phyloP scores from a whole-genome alignment of 176 grass and related monocot genomes.

The Avena atlantica region DNA sequence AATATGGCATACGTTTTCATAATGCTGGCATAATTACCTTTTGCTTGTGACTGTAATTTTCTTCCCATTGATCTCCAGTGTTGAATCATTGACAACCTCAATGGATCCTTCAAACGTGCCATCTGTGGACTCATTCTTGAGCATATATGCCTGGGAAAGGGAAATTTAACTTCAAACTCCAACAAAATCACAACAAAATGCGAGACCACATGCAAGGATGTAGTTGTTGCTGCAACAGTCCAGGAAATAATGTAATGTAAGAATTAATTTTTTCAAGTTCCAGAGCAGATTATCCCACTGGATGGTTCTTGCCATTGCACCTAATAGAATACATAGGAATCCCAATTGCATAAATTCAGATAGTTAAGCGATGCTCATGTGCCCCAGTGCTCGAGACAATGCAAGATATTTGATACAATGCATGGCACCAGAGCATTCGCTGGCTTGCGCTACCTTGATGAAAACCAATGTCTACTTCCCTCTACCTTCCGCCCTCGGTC shows the following conservation, averaged over 20 bases:
- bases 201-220: not conserved
- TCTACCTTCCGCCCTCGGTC: not conserved
- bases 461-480: not conserved
- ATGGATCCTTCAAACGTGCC: conserved; percentile 82
- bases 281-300: not conserved
- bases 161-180: conserved; percentile 19
- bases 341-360: not conserved
- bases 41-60: conserved; percentile 81
- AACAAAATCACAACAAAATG: conserved; percentile 17
- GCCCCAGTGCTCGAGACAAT: too few species aligned
- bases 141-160: conserved; percentile 86
- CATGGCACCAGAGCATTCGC: not conserved
- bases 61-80: conserved; percentile 91
- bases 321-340: conserved; percentile 22
- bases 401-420: not conserved
- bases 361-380: not conserved
- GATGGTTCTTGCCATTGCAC: not conserved
- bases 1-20: conserved; percentile 10
- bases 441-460: not conserved
- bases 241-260: not conserved
- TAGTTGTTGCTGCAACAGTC: not conserved
- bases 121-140: conserved; percentile 96
- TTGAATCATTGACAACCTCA: conserved; percentile 73
- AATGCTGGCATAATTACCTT: conserved; percentile 60
- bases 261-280: not conserved